phyloP scores from a whole-genome alignment of 495 filamentous ascomycete genomes.

The Hypoxylon trugodes region DNA sequence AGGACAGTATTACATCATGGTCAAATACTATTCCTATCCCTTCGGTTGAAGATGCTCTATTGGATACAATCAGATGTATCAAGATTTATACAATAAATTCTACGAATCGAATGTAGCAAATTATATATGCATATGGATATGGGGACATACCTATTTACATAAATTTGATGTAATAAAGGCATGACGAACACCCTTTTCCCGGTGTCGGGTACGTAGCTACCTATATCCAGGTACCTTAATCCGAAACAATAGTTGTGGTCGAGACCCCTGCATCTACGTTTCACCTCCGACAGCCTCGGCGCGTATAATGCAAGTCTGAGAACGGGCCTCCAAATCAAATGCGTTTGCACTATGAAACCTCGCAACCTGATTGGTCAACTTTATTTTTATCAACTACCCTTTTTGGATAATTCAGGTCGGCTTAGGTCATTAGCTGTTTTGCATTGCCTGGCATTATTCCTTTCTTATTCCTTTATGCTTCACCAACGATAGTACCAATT shows the following conservation, averaged over 20 bases:
- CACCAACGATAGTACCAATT: conserved; percentile 8
- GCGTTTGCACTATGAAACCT: neutral
- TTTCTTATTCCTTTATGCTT: conserved; percentile 30
- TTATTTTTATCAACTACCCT: neutral
- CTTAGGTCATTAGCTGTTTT: conserved; percentile 30
- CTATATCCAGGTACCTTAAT: conserved; percentile 10
- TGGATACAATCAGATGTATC: too few relatives aligned
- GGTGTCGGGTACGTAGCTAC: too few relatives aligned
- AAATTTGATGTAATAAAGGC: too few relatives aligned
- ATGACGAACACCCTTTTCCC: too few relatives aligned
- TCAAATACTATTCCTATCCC: neutral
- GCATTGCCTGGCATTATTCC: too few relatives aligned
- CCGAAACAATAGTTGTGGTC: conserved; percentile 34
- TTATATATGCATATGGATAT: too few relatives aligned
- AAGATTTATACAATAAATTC: too few relatives aligned
- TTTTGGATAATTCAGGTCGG: too few relatives aligned
- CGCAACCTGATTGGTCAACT: conserved; percentile 21
- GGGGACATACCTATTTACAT: too few relatives aligned
- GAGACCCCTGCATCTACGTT: conserved; percentile 32
- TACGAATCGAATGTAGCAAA: too few relatives aligned
- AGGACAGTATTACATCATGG: neutral
- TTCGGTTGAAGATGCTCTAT: too few relatives aligned
- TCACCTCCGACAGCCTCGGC: conserved; percentile 29
- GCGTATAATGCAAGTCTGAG: conserved; percentile 13
- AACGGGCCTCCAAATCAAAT: conserved; percentile 25